These are phyloP conservation scores for Benincasa hispida DNA, from an alignment of 306 rosid species.

Conservation along the genomic window DNA sequence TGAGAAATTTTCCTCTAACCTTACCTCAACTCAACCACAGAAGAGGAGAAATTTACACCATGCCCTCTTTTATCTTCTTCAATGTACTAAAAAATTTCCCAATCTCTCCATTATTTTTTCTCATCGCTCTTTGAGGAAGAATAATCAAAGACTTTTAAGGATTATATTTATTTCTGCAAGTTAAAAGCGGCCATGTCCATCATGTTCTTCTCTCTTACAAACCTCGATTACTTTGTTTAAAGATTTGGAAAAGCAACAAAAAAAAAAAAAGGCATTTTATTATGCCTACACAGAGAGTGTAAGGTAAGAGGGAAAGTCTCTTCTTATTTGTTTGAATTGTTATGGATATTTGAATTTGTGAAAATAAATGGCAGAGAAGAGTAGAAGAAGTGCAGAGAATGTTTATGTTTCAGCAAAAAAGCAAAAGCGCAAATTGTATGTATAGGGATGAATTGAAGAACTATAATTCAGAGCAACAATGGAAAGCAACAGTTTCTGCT, in stretches of 20 bases:
- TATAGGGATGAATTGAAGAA: constrained; percentile 73
- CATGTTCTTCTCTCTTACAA: constrained; percentile 6
- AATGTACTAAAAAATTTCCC: constrained; percentile 6
- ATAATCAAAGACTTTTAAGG: constrained; percentile 7
- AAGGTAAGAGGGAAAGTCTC: constrained; percentile 64
- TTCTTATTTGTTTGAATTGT: constrained; percentile 78
- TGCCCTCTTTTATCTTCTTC: constrained; percentile 26
- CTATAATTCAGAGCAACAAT: constrained; percentile 50
- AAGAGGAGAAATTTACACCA: constrained; percentile 19
- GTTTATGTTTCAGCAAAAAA: constrained; percentile 9
- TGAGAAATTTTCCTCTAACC: constrained; percentile 62
- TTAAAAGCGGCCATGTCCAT: not conserved
- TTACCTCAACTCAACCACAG: constrained; percentile 14
- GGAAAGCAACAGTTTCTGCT: constrained; percentile 29
- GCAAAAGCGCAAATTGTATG: constrained; percentile 29
- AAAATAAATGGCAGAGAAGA: constrained; percentile 72
- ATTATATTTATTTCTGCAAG: constrained; percentile 4
- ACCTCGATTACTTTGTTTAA: not conserved
- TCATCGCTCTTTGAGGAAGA: constrained; percentile 44
- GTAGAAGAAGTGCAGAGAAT: constrained; percentile 65
- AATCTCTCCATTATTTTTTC: constrained; percentile 17
- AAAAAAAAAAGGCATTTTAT: not conserved
- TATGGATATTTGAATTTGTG: constrained; percentile 76
- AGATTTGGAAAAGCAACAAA: not conserved
- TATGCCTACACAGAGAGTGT: constrained; percentile 10